A percentile compares a stretch with the other conserved stretches of the same genome.
Conservation (phyloP, 768 basidiomycete species). For the Pleurotus platypus region DNA sequence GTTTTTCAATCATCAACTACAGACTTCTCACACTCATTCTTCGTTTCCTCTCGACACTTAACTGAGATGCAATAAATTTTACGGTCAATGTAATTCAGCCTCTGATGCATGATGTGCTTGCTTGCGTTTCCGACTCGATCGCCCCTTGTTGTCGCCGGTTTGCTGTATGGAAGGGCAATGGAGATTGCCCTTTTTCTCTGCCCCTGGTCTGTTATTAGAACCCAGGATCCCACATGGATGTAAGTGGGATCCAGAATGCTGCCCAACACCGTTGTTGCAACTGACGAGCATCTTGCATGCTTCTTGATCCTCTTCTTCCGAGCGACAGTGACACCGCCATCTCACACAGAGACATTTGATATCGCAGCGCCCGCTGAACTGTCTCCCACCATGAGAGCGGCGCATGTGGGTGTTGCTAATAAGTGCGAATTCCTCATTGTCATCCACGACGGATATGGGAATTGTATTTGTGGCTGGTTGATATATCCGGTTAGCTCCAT, state of each 20-base stretch:
- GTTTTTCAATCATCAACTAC: neutral
- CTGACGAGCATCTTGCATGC: constrained; percentile 4
- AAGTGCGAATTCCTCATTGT: neutral
- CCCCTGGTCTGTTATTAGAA: constrained; percentile 3
- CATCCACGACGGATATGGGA: too few species aligned
- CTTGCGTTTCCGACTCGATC: constrained; percentile 4
- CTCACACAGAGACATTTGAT: neutral
- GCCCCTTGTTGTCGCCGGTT: neutral
- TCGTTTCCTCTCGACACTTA: neutral
- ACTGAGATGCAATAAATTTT: neutral
- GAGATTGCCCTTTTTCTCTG: neutral
- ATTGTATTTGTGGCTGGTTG: neutral
- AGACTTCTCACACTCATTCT: constrained; percentile 6
- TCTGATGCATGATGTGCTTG: neutral
- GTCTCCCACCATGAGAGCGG: constrained; percentile 6
- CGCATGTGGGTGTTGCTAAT: constrained; percentile 4
- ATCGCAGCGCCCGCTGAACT: neutral
- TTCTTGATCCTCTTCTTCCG: neutral
- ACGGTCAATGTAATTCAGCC: neutral
- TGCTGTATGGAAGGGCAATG: neutral
- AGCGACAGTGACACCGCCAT: neutral
- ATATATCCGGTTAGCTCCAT: neutral
- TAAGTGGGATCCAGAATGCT: neutral
- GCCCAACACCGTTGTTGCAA: neutral
- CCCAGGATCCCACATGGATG: constrained; percentile 1